phyloP scores from a whole-genome alignment of 2,329 filamentous ascomycete species.

The Colletotrichum endophyticum region DNA sequence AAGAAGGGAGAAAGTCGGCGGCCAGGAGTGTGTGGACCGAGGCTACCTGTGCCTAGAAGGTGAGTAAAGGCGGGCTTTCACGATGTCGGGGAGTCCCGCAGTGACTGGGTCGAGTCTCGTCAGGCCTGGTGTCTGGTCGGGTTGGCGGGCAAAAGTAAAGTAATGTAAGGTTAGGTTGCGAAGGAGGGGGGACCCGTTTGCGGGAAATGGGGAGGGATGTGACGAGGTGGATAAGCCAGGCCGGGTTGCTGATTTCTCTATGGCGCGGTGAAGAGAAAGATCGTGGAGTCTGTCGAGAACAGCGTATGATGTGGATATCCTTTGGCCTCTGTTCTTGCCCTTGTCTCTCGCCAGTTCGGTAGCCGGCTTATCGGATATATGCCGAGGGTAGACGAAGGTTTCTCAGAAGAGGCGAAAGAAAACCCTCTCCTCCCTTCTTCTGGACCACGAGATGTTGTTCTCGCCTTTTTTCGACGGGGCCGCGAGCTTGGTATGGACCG shows the following conservation, averaged over 20 bases:
- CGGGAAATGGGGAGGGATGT: not conserved
- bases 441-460: not conserved
- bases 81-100: conserved; percentile 16
- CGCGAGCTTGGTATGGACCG: conserved; percentile 1
- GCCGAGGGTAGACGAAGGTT: conserved; percentile 5
- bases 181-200: not conserved
- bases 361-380: not conserved
- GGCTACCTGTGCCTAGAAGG: conserved; percentile 12
- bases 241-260: not conserved
- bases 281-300: not conserved
- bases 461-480: conserved; percentile 17
- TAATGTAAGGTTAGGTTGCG: not conserved
- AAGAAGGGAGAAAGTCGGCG: not conserved
- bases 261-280: not conserved
- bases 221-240: not conserved
- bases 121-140: not conserved
- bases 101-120: not conserved
- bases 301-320: not conserved
- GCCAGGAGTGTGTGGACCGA: conserved; percentile 14
- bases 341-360: not conserved
- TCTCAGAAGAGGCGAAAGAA: not conserved
- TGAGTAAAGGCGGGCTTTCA: conserved; percentile 15
- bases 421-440: not conserved
- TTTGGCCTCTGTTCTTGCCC: not conserved
- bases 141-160: not conserved